Evolutionary conservation across 345 rosid species (phyloP), one percentile per base, ranked within the genome.

Genomic region (Populus nigra): DNA sequence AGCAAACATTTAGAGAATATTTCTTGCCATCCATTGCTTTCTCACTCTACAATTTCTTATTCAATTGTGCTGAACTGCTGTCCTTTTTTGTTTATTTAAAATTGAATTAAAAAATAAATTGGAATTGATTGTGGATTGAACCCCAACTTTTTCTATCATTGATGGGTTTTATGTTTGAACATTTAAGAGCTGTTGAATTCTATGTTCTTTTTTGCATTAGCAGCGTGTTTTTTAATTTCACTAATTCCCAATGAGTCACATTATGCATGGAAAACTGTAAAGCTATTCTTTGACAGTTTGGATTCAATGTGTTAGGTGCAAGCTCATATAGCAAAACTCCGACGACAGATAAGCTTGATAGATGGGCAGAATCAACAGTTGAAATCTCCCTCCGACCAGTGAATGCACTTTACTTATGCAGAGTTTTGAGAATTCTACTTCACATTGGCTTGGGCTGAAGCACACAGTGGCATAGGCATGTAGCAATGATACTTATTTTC

Each of bases 361-460:
- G 79, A 83, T 74, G 84, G 93, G 78, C 91, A 86, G 87, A 86
- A 89, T 75, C 94, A 88, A 76, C 90, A 86, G 13, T 68, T 87
- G 73, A 90, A 85, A 84, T 73, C 93, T 69, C 55, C 88, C 5
- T 85, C 91, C 38, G 90, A 88, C 41, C 91, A 85, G 76, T 90
- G 85, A 90, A 68, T 74, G 23, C 72, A 57, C 76, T 33, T 39
- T 66, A 43, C 67, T 53, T 49, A 12, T 41, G 71, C 49, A 71
- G 68, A 29, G 43, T 76, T 74, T 78, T 47, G 55, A 74, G 77
- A 73, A 50, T 23, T 78, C 31, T 73, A 12, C 47, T 71, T 76
- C 59, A 10, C 53, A 20, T 75, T 65, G 73, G 39, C 78, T 73
- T 76, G 68, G 33, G 81, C 68, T 61, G 80, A 78, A 68, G 78